Evolutionary conservation across 2,329 filamentous ascomycete genomes (phyloP), one percentile per base, ranked within the genome.

Genomic region (Colletotrichum australisinense): DNA sequence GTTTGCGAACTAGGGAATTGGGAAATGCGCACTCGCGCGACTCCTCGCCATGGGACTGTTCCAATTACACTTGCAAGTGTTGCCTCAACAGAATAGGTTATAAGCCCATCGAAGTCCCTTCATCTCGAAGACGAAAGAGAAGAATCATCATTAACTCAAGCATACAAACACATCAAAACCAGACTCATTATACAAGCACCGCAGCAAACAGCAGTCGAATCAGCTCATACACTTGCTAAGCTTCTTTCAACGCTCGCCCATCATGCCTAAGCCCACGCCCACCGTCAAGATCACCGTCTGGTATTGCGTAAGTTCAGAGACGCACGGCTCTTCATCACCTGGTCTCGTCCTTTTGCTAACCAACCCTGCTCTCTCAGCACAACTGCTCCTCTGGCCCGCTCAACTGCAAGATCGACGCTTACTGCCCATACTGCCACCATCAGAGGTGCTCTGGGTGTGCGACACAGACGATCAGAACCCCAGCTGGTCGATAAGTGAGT

Each of bases 1-100:
- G 7, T 11, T 55, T 11, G 28, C 46, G 28, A 28, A 35, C 5
- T 28, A 38, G 5, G 11, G 14, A 38, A 8, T 12, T 32, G 19
- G 22, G 28, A 63, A 35, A 22, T 14, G 62, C 62, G 62, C 46
- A 53, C 46, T 49, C 52, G 62, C 46, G 62, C 62, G 32, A n/a
- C 42, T 49, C 2, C 62, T 26, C 19, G 4, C 24, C 62, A 14
- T 24, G 9, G 12, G 28, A 32, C 11, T 26, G 26, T 35, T 38
- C 5, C 30, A 38, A 63, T 53, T 30, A 28, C 28, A 26, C 16
- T 12, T 5, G 22, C 19, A 35, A 26, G 9, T 19, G 12, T 52
- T 30, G 42, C 30, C 30, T 30, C 30, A 30, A 30, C 30, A 30
- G 11, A 14, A 5, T 5, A 19, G 42, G 7, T 24, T 63, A 53